These are phyloP conservation scores for Terfezia boudieri DNA, from an alignment of 495 filamentous ascomycete genomes.

Conservation along the genomic window DNA sequence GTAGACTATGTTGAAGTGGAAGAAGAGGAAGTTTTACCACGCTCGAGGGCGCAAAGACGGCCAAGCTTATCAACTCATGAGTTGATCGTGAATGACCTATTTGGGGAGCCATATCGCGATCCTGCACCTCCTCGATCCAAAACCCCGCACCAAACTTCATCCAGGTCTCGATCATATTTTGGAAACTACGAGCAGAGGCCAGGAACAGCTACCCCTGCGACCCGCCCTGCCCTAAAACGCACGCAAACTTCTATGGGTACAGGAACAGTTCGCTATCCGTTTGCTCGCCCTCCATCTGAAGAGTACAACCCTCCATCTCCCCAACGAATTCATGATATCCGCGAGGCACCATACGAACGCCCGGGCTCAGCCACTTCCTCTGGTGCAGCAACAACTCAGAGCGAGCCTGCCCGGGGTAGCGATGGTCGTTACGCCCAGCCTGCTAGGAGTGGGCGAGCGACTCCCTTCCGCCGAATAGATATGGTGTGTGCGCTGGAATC, in stretches of 20 bases:
- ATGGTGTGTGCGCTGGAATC: not conserved
- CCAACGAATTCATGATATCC: not conserved
- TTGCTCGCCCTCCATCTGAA: not conserved
- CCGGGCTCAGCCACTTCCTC: not conserved
- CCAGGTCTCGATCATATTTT: not conserved
- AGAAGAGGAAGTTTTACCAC: slow-evolving; percentile 1
- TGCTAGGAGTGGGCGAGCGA: not conserved
- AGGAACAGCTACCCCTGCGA: not conserved
- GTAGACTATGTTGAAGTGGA: slow-evolving; percentile 16
- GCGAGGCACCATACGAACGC: not conserved
- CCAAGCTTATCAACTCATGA: not conserved
- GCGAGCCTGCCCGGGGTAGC: not conserved
- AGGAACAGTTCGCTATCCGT: not conserved
- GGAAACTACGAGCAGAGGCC: not conserved
- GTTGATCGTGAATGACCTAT: not conserved
- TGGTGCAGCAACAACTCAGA: not conserved
- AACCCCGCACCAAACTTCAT: not conserved
- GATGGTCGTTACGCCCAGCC: not conserved
- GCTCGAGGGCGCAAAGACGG: not conserved
- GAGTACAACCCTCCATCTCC: not conserved
- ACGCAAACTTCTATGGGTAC: not conserved
- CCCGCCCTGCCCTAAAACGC: not conserved
- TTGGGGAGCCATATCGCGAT: not conserved
- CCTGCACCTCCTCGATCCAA: not conserved
- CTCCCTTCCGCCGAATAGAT: not conserved